Percentiles rank a stretch among this genome's conserved stretches.
These are phyloP conservation scores for Starmerella stigmatis DNA, from an alignment of 805 yeast genomes.

Conservation along the genomic window DNA sequence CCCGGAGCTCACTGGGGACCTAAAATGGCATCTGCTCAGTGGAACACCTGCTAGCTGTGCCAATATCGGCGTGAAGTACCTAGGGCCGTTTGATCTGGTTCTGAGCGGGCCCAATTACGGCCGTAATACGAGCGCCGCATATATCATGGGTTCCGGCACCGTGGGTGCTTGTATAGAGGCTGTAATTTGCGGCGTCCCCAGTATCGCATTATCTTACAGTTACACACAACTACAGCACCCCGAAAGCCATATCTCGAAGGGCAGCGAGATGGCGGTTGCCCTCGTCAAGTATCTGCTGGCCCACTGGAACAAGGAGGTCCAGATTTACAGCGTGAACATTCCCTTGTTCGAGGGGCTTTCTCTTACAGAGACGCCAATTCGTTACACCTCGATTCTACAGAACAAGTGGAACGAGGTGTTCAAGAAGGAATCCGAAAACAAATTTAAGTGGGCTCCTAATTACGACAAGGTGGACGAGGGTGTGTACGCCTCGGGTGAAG, in stretches of 20 bases:
- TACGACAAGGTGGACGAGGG: slow-evolving; percentile 55
- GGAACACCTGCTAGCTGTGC: slow-evolving; percentile 97
- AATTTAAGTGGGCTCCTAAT: slow-evolving; percentile 75
- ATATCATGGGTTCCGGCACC: slow-evolving; percentile 85
- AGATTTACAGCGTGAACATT: slow-evolving; percentile 72
- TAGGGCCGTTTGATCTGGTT: slow-evolving; percentile 65
- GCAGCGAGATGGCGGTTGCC: slow-evolving; percentile 56
- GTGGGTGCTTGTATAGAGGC: slow-evolving; percentile 97
- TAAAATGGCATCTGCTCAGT: slow-evolving; percentile 64
- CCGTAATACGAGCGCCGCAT: slow-evolving; percentile 78
- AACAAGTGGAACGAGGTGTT: slow-evolving; percentile 72
- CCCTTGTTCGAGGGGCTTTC: slow-evolving; percentile 55
- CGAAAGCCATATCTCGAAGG: slow-evolving; percentile 46
- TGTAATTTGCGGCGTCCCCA: slow-evolving; percentile 47
- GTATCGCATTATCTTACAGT: slow-evolving; percentile 83
- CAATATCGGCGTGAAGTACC: slow-evolving; percentile 74
- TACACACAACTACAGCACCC: slow-evolving; percentile 44
- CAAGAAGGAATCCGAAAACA: slow-evolving; percentile 5
- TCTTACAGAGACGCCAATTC: slow-evolving; percentile 46
- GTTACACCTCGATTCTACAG: slow-evolving; percentile 67
- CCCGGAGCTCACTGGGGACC: slow-evolving; percentile 35
- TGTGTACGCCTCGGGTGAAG: slow-evolving; percentile 36
- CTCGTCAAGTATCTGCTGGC: slow-evolving; percentile 48
- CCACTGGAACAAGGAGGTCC: slow-evolving; percentile 50
- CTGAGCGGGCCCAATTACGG: slow-evolving; percentile 95